Evolutionary conservation across 331 rosid genomes (phyloP).

Genomic region (Phaseolus coccineus): DNA sequence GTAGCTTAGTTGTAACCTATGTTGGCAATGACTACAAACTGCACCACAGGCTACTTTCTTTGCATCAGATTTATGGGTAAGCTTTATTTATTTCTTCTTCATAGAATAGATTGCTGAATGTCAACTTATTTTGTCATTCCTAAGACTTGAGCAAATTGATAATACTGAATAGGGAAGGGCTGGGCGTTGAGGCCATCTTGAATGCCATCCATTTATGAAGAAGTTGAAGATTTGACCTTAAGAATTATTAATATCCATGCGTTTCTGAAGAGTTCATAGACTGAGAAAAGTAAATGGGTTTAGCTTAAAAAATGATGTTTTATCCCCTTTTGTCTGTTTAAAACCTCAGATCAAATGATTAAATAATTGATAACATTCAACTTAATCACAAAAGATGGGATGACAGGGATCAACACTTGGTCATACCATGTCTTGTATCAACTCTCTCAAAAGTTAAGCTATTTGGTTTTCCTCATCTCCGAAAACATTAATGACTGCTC

Average conservation of each 20-base stretch:
- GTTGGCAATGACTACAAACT: constrained; percentile 69
- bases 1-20: constrained; percentile 81
- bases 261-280: constrained; percentile 7
- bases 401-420: no score
- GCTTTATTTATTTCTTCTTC: constrained; percentile 30
- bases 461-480: not conserved
- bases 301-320: not conserved
- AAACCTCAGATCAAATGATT: not conserved
- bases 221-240: constrained; percentile 18
- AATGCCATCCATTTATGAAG: not conserved
- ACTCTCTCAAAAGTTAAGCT: not conserved
- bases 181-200: no score
- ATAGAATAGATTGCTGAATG: constrained; percentile 28
- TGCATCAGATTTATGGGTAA: constrained; percentile 71
- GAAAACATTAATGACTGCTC: not conserved
- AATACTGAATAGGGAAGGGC: no score
- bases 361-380: not conserved
- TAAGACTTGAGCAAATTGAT: no score
- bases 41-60: constrained; percentile 78
- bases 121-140: not conserved
- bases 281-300: not conserved
- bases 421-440: not conserved
- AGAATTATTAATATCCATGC: not conserved
- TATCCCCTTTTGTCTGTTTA: not conserved
- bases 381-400: not conserved